A percentile compares a stretch with the other conserved stretches of the same genome.
These are phyloP conservation scores for Chlorella vulgaris DNA, from an alignment of 139 green algal genomes.

Conservation along the genomic window DNA sequence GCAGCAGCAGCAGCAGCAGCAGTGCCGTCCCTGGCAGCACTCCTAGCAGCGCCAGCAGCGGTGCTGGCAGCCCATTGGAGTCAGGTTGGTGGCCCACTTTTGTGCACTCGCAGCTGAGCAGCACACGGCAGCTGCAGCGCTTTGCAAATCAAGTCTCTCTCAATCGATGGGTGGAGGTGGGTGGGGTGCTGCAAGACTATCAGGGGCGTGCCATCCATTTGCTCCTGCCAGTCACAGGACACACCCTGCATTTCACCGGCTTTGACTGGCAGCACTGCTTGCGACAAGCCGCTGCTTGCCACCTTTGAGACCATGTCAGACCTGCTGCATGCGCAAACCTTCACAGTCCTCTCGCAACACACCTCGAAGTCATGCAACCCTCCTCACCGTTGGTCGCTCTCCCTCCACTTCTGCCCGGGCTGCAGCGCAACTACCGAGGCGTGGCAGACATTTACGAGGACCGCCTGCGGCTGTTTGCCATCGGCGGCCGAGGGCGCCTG, in stretches of 20 bases:
- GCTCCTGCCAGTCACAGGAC: too few species aligned
- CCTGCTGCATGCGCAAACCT: too few species aligned
- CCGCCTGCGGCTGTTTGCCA: constrained; percentile 16
- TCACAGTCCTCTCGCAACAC: too few species aligned
- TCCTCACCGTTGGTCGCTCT: not conserved
- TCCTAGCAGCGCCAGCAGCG: not conserved
- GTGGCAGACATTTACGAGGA: constrained; percentile 33
- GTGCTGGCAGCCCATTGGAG: not conserved
- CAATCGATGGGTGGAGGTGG: constrained; percentile 12
- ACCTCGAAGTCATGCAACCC: not conserved
- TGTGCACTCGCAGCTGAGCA: constrained; percentile 48
- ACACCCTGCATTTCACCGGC: not conserved
- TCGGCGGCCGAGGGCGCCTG: not conserved
- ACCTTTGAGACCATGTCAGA: not conserved
- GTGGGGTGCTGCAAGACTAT: too few species aligned
- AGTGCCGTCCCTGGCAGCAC: not conserved
- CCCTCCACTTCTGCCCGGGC: not conserved
- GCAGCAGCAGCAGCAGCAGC: not conserved
- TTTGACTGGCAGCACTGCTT: too few species aligned
- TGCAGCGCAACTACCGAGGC: not conserved
- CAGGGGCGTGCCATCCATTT: too few species aligned
- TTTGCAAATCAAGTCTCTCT: constrained; percentile 52
- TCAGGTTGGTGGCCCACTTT: constrained; percentile 45
- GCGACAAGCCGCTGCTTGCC: too few species aligned
- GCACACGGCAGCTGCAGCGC: constrained; percentile 59